Conservation (phyloP, 768 basidiomycete species). For the Punctularia strigosozonata region DNA sequence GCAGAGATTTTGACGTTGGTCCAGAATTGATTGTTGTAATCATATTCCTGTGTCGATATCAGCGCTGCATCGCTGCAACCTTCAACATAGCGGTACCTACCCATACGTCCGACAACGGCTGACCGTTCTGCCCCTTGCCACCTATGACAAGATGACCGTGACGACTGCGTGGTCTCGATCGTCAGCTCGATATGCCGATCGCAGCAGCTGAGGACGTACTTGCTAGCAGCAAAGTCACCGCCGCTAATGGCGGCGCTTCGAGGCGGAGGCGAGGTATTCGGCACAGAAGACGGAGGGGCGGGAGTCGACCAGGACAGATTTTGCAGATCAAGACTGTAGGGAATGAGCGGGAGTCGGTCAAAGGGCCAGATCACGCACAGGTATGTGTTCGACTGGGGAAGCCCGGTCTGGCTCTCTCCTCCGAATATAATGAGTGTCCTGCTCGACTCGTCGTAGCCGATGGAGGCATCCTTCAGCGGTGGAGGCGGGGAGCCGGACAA, state of each 20-base stretch:
- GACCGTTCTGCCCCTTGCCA: slow-evolving; percentile 43
- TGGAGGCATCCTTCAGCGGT: slow-evolving; percentile 57
- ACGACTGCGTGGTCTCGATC: slow-evolving; percentile 34
- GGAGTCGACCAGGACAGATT: slow-evolving; percentile 51
- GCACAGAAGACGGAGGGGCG: slow-evolving; percentile 34
- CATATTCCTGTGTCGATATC: slow-evolving; percentile 51
- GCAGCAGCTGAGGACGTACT: slow-evolving; percentile 37
- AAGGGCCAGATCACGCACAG: slow-evolving; percentile 32
- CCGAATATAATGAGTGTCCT: slow-evolving; percentile 63
- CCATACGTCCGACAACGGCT: slow-evolving; percentile 61
- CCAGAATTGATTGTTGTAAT: slow-evolving; percentile 73
- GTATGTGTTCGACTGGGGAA: slow-evolving; percentile 53
- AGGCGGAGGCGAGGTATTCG: slow-evolving; percentile 39
- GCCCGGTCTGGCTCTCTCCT: slow-evolving; percentile 56
- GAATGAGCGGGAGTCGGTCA: neutral
- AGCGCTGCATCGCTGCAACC: no score
- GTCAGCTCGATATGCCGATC: slow-evolving; percentile 6
- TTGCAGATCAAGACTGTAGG: slow-evolving; percentile 46
- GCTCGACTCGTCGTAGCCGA: slow-evolving; percentile 40
- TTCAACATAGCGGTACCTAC: slow-evolving; percentile 38
- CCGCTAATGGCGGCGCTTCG: slow-evolving; percentile 57
- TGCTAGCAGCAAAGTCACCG: slow-evolving; percentile 69
- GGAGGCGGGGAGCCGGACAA: slow-evolving; percentile 46
- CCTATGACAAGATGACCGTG: slow-evolving; percentile 66
- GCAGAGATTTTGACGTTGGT: slow-evolving; percentile 39